phyloP scores from a whole-genome alignment of 441 rosid species.

The Pelargonium exstipulatum region DNA sequence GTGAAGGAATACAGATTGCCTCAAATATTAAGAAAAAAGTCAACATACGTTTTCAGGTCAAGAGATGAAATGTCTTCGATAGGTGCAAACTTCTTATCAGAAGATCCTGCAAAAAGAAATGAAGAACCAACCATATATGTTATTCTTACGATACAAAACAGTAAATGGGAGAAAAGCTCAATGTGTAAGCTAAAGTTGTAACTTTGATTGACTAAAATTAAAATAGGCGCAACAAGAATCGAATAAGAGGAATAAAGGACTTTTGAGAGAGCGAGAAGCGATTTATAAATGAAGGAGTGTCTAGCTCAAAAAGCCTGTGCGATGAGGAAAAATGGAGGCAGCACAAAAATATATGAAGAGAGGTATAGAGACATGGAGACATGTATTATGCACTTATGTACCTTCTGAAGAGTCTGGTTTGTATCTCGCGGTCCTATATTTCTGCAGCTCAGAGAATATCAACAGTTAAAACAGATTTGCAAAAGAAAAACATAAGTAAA shows the following conservation, averaged over 20 bases:
- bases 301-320: background rate
- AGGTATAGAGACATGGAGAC: background rate
- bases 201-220: too few species aligned
- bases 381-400: conserved; percentile 32
- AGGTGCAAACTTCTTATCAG: conserved; percentile 54
- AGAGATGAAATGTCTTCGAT: conserved; percentile 67
- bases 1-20: background rate
- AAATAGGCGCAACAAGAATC: too few species aligned
- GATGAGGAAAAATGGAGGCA: background rate
- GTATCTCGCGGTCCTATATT: conserved; percentile 83
- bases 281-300: too few species aligned
- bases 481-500: background rate
- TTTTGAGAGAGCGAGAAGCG: too few species aligned
- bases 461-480: conserved; percentile 16
- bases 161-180: background rate
- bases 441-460: conserved; percentile 48
- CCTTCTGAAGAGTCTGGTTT: conserved; percentile 74
- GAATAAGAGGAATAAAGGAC: too few species aligned
- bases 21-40: background rate
- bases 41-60: conserved; percentile 63
- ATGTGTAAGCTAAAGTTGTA: too few species aligned
- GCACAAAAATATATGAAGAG: background rate
- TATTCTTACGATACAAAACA: conserved; percentile 3
- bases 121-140: conserved; percentile 4
- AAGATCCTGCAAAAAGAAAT: conserved; percentile 48